These are phyloP conservation scores for Magnaporthiopsis rhizophila DNA, from an alignment of 2,329 filamentous ascomycete species.

Conservation along the genomic window DNA sequence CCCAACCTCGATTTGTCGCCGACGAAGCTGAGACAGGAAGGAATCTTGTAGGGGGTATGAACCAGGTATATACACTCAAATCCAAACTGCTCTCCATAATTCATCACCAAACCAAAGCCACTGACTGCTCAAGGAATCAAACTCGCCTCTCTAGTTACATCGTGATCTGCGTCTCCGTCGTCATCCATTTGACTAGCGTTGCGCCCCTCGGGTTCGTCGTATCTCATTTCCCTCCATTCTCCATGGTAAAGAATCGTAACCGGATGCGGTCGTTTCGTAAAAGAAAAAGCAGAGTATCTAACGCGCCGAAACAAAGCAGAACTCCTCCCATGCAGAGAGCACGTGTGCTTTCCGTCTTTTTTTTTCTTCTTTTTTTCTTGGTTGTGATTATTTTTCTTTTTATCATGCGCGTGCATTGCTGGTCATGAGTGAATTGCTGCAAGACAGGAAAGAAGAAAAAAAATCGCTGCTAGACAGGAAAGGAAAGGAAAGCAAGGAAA, in stretches of 20 bases:
- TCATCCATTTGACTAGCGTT: not conserved
- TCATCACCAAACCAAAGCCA: not conserved
- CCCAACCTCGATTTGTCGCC: not conserved
- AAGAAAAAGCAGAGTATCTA: not conserved
- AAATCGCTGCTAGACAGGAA: too few relatives aligned
- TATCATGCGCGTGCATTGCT: too few relatives aligned
- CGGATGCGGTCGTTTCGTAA: not conserved
- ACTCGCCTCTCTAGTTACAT: not conserved
- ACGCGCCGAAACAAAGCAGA: not conserved
- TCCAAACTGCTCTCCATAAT: not conserved
- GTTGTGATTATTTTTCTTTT: too few relatives aligned
- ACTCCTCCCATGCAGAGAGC: not conserved
- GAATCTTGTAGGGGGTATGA: not conserved
- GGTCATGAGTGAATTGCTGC: too few relatives aligned
- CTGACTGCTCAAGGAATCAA: not conserved
- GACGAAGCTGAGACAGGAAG: not conserved
- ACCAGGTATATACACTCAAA: not conserved
- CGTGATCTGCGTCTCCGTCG: not conserved
- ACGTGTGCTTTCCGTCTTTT: too few relatives aligned
- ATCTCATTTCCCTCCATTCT: not conserved
- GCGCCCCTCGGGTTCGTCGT: not conserved
- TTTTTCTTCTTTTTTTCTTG: too few relatives aligned
- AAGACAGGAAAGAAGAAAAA: too few relatives aligned
- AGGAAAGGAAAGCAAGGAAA: not conserved
- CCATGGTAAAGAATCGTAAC: not conserved